These are phyloP conservation scores for Geosmithia flava DNA, from an alignment of 2,329 filamentous ascomycete genomes.

Conservation along the genomic window DNA sequence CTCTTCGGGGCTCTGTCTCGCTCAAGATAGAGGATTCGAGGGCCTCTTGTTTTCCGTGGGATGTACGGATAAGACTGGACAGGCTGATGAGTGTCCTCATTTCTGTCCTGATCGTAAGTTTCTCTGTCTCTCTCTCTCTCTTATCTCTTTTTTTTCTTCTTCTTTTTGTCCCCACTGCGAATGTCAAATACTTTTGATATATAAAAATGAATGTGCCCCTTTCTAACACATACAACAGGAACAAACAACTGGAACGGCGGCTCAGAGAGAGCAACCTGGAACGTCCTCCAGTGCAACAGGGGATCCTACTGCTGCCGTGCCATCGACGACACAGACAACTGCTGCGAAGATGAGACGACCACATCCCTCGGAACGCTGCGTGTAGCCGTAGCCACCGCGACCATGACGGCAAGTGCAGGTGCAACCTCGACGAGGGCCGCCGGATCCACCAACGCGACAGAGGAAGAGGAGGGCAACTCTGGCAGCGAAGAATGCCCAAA, in stretches of 20 bases:
- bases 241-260: slow-evolving; percentile 5
- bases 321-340: slow-evolving; percentile 3
- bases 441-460: neutral
- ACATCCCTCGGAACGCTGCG: slow-evolving; percentile 4
- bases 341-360: slow-evolving; percentile 6
- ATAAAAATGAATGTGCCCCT: too few species aligned
- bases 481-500: slow-evolving; percentile 6
- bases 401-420: slow-evolving; percentile 1
- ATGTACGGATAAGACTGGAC: slow-evolving; percentile 8
- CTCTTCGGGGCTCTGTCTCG: slow-evolving; percentile 9
- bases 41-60: slow-evolving; percentile 10
- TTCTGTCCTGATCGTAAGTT: slow-evolving; percentile 7
- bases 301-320: slow-evolving; percentile 9
- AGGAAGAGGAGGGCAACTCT: neutral
- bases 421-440: neutral
- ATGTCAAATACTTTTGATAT: too few species aligned
- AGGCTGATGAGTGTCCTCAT: slow-evolving; percentile 6
- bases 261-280: neutral
- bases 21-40: slow-evolving; percentile 4
- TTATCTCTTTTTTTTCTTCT: neutral
- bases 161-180: too few species aligned
- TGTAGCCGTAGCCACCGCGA: slow-evolving; percentile 1
- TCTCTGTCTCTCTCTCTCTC: neutral
- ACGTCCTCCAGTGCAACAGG: slow-evolving; percentile 8
- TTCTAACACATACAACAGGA: slow-evolving; percentile 1